These are phyloP conservation scores for Paracamarosporium sp. DNA, from an alignment of 2,329 filamentous ascomycete species.

Conservation along the genomic window DNA sequence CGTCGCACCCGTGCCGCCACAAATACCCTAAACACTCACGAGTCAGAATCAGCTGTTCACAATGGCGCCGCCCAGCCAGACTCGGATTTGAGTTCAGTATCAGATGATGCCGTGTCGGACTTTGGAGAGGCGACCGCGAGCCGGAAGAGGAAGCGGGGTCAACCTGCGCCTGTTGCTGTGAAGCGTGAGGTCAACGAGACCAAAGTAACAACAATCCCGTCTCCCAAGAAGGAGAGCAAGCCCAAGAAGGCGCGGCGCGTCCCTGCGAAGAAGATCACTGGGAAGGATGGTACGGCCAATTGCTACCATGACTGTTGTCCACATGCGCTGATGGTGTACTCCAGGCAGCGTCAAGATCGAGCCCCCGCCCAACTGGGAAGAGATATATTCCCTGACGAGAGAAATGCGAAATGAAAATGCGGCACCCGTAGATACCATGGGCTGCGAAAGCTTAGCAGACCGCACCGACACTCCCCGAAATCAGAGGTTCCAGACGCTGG, in stretches of 20 bases:
- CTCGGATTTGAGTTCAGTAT: constrained; percentile 41
- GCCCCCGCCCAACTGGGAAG: constrained; percentile 82
- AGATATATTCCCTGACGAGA: constrained; percentile 78
- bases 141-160: constrained; percentile 57
- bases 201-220: constrained; percentile 21
- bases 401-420: constrained; percentile 75
- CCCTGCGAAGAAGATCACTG: constrained; percentile 43
- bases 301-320: background rate
- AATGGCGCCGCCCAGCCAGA: constrained; percentile 24
- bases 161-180: constrained; percentile 37
- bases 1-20: constrained; percentile 40
- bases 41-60: constrained; percentile 17
- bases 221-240: constrained; percentile 31
- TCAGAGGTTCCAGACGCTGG: constrained; percentile 83
- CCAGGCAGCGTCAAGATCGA: constrained; percentile 51
- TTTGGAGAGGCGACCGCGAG: constrained; percentile 18
- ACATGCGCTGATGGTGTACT: background rate
- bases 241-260: constrained; percentile 46
- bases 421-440: constrained; percentile 97
- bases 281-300: constrained; percentile 19
- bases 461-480: constrained; percentile 58
- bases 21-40: constrained; percentile 27
- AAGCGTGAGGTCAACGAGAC: constrained; percentile 36
- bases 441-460: constrained; percentile 79
- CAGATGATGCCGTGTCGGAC: constrained; percentile 33